Evolutionary conservation across 768 basidiomycete species (phyloP), one percentile per base, ranked within the genome.

Genomic region (Dacryopinax spathularia): DNA sequence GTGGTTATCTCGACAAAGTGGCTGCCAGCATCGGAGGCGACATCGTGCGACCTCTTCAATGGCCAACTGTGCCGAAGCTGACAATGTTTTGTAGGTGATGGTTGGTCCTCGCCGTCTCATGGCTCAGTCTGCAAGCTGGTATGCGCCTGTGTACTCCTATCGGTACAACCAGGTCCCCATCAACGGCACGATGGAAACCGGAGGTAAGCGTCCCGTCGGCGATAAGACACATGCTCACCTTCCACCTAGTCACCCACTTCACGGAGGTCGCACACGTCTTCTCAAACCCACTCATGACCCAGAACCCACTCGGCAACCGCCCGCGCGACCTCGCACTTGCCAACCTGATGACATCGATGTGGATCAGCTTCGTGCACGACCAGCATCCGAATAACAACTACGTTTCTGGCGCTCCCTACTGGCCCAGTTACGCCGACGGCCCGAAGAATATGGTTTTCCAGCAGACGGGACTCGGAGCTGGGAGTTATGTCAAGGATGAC

Each of bases 1-100:
- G 62, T 1, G 69, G 69, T 2, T 37, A 64, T 0, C 67, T 65
- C 22, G 68, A 70, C 65, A 70, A 70, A 60, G 64, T 63, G 12
- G 60, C 59, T 15, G 35, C 34, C 39, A 41, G 60, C 25, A 62
- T 63, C 34, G 33, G 34, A 16, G 64, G 64, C 3, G 60, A 61
- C n/a, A 36, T 60, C 33, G 16, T 37, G 36, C 27, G 33, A 33
- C 1, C 33, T 66, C 22, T 33, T 31, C 15, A 59, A 62, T 63
- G 44, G 34, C 36, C 4, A 16, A 20, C 33, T 18, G 33, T 20
- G 48, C 12, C 34, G 56, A 20, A 20, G 59, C 34, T 25, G 2
- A 33, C 18, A 33, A 60, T 33, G 20, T 25, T 36, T 2, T 22
- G 3, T 27, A 60, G 29, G 25, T 48, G 6, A 56, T 59, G 35